Conservation (phyloP, 192 early-diverging fungal genomes). For the Phycomyces blakesleeanus region DNA sequence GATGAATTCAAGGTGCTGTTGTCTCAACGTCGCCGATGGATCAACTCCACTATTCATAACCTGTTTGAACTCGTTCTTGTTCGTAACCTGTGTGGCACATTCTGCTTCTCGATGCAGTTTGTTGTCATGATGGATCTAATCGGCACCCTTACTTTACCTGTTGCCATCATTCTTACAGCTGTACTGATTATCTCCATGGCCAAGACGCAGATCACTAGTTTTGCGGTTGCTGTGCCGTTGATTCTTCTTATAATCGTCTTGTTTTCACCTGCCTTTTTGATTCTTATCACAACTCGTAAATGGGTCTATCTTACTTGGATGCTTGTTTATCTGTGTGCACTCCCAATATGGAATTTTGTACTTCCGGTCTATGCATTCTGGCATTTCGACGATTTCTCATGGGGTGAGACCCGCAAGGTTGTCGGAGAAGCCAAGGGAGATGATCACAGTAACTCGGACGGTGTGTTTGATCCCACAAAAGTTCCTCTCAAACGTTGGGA, state of each 20-base stretch:
- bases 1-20: constrained; percentile 79
- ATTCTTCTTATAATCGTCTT: constrained; percentile 75
- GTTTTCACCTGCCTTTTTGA: constrained; percentile 84
- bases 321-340: constrained; percentile 72
- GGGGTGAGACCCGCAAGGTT: constrained; percentile 80
- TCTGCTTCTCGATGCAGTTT: constrained; percentile 95
- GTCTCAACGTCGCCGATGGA: constrained; percentile 93
- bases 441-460: constrained; percentile 71
- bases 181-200: constrained; percentile 56
- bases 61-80: constrained; percentile 89
- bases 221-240: constrained; percentile 60
- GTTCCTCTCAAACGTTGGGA: constrained; percentile 84
- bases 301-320: constrained; percentile 90
- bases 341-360: constrained; percentile 94
- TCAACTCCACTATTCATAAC: constrained; percentile 96
- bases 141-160: constrained; percentile 71
- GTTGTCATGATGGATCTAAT: constrained; percentile 74
- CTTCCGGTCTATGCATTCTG: constrained; percentile 92
- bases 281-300: constrained; percentile 82
- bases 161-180: constrained; percentile 65
- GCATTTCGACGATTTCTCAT: constrained; percentile 94
- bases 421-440: constrained; percentile 68
- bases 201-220: constrained; percentile 47
- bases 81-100: constrained; percentile 91
- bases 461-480: constrained; percentile 71